These are phyloP conservation scores for Stenogyne calaminthoides DNA, from an alignment of 305 asterid genomes.

Conservation along the genomic window DNA sequence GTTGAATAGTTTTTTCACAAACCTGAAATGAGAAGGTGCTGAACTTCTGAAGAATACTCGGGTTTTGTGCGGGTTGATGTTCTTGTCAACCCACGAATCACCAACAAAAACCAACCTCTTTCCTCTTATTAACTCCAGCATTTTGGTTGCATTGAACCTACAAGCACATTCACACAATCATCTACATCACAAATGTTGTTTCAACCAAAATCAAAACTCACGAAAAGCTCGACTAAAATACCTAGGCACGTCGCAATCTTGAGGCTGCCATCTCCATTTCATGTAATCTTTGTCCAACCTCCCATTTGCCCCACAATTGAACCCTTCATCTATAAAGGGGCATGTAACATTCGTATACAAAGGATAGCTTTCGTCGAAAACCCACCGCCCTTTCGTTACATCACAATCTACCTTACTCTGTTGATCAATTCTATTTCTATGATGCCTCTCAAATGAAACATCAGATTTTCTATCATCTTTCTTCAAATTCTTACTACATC, in stretches of 20 bases:
- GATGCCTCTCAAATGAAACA: neutral
- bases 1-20: neutral
- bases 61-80: conserved; percentile 67
- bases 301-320: conserved; percentile 79
- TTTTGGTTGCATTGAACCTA: conserved; percentile 80
- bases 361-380: conserved; percentile 75
- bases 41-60: conserved; percentile 85
- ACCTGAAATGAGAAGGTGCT: conserved; percentile 98
- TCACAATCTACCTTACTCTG: conserved; percentile 51
- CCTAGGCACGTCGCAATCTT: conserved; percentile 85
- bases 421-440: conserved; percentile 23
- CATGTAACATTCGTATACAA: conserved; percentile 67
- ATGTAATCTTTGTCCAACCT: conserved; percentile 67
- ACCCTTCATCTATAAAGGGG: conserved; percentile 93
- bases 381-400: conserved; percentile 77
- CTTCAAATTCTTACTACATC: conserved; percentile 4
- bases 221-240: conserved; percentile 24
- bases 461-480: neutral
- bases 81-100: conserved; percentile 87
- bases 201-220: neutral
- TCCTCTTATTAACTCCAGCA: conserved; percentile 81
- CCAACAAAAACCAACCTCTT: conserved; percentile 93
- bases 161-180: conserved; percentile 21
- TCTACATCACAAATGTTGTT: neutral
- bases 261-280: conserved; percentile 99